Evolutionary conservation across 768 basidiomycete genomes (phyloP).

Genomic region (Coprinellus micaceus): DNA sequence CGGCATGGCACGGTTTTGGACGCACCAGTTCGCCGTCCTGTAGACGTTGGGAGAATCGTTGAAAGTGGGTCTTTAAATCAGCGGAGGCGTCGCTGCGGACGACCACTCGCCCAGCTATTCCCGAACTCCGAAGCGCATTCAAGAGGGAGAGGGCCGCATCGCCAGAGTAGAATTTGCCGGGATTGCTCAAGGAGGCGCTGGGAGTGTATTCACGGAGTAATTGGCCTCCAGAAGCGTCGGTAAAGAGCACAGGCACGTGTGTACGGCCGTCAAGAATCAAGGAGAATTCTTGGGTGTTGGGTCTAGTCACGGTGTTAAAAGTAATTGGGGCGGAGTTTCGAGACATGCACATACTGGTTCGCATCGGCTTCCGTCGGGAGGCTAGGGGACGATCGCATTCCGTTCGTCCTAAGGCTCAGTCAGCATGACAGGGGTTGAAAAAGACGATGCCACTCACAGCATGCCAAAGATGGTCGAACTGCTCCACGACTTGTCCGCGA

Average conservation of each 20-base stretch:
- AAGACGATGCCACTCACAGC: conserved; percentile 39
- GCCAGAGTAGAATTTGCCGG: conserved; percentile 59
- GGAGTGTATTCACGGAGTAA: conserved; percentile 25
- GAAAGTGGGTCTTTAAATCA: conserved; percentile 44
- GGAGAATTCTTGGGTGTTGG: conserved; percentile 34
- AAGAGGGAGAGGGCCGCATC: conserved; percentile 47
- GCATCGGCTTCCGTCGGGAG: not conserved
- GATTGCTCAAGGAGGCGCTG: conserved; percentile 34
- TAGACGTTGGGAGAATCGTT: conserved; percentile 47
- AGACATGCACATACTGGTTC: conserved; percentile 27
- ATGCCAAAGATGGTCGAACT: conserved; percentile 66
- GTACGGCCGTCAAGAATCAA: conserved; percentile 48
- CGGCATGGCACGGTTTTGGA: conserved; percentile 1
- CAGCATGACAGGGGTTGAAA: conserved; percentile 1
- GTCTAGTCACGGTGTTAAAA: conserved; percentile 16
- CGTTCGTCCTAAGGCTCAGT: conserved; percentile 30
- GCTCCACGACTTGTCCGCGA: conserved; percentile 31
- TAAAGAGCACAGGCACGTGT: conserved; percentile 48
- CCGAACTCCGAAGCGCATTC: conserved; percentile 48
- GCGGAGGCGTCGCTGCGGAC: conserved; percentile 37
- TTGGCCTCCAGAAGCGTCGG: conserved; percentile 31
- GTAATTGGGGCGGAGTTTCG: not conserved
- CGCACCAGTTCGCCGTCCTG: conserved; percentile 52
- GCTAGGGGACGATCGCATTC: conserved; percentile 21
- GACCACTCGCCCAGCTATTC: conserved; percentile 45